These are phyloP conservation scores for Collariella sp. DNA, from an alignment of 495 filamentous ascomycete genomes.

Conservation along the genomic window DNA sequence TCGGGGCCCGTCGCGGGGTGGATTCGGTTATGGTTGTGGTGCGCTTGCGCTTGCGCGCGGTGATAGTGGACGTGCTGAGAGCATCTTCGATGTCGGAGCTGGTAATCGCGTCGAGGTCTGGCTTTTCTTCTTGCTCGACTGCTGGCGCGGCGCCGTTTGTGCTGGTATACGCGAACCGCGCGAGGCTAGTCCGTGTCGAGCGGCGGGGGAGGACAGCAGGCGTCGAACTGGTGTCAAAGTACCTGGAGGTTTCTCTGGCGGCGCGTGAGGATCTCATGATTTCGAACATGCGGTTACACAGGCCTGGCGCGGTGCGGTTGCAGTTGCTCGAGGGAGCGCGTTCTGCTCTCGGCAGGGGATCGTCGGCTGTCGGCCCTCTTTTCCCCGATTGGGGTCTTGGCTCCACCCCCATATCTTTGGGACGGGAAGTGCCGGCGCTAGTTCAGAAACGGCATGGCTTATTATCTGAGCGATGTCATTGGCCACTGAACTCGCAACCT, in stretches of 20 bases:
- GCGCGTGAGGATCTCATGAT: slow-evolving; percentile 56
- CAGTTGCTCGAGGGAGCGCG: too few relatives aligned
- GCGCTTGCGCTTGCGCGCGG: slow-evolving; percentile 46
- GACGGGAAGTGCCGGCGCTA: neutral
- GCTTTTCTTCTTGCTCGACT: slow-evolving; percentile 17
- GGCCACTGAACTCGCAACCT: neutral
- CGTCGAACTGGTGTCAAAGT: slow-evolving; percentile 18
- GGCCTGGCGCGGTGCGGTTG: neutral
- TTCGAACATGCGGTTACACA: neutral
- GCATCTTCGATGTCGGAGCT: slow-evolving; percentile 58
- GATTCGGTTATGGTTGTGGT: slow-evolving; percentile 21
- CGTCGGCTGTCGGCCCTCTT: neutral
- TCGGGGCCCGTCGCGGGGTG: neutral
- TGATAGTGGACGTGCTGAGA: slow-evolving; percentile 23
- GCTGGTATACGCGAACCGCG: slow-evolving; percentile 34
- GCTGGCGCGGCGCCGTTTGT: slow-evolving; percentile 15
- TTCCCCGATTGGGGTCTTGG: neutral
- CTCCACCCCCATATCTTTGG: neutral
- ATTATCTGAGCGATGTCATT: neutral
- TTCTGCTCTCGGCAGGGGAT: neutral
- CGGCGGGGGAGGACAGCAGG: slow-evolving; percentile 31
- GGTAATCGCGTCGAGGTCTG: slow-evolving; percentile 15
- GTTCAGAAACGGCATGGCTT: neutral
- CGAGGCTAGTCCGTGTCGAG: slow-evolving; percentile 35
- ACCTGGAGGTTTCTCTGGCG: slow-evolving; percentile 49